Evolutionary conservation across 257 asterid species (phyloP).

Genomic region (Solanum dulcamara): DNA sequence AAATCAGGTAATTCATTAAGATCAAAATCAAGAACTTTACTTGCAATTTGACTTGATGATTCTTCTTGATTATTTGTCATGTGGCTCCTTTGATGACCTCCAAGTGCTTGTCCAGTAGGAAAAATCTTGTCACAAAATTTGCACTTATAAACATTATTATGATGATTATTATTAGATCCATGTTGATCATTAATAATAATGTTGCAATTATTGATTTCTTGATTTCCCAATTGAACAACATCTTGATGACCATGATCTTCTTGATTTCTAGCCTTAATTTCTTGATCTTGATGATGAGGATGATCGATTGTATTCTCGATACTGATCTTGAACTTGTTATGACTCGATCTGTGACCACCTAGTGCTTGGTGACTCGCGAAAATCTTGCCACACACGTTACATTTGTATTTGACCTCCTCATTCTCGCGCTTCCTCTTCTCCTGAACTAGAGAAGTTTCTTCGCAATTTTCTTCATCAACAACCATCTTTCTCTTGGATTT

Average conservation of each 20-base stretch:
- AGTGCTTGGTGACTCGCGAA: slow-evolving; percentile 32
- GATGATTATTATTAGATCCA: neutral
- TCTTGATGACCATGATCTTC: neutral
- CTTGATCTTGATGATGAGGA: neutral
- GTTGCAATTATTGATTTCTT: neutral
- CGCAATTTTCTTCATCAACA: neutral
- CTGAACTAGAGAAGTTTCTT: neutral
- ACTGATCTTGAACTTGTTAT: slow-evolving; percentile 26
- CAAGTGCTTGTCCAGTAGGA: slow-evolving; percentile 18
- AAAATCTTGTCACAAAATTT: slow-evolving; percentile 12
- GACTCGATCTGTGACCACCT: slow-evolving; percentile 60
- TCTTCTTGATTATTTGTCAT: neutral
- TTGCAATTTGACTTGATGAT: neutral
- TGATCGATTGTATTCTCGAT: slow-evolving; percentile 14
- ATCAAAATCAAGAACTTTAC: slow-evolving; percentile 9
- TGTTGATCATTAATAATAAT: neutral
- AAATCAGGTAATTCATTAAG: slow-evolving; percentile 13
- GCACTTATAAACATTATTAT: neutral
- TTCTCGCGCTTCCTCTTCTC: neutral
- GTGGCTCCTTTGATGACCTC: slow-evolving; percentile 34
- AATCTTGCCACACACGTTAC: slow-evolving; percentile 14
- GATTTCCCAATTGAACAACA: neutral
- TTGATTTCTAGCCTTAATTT: neutral
- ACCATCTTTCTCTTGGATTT: neutral
- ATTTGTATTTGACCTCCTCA: slow-evolving; percentile 2